Percentiles rank a stretch among this genome's conserved stretches.
Conservation (phyloP, 768 basidiomycete genomes). For the Stropharia rugosoannulata region DNA sequence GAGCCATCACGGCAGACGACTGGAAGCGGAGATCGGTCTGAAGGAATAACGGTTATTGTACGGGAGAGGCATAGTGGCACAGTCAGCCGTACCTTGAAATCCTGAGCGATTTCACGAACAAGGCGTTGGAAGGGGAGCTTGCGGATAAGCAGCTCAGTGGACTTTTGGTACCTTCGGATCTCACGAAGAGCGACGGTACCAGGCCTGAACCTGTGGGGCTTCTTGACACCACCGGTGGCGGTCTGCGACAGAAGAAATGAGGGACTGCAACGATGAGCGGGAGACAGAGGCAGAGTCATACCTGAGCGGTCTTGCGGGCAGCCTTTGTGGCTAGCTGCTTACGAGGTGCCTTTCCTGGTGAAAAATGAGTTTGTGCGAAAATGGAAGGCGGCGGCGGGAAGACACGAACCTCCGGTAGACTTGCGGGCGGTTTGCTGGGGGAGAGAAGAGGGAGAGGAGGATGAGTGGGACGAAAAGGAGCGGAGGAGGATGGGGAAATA, state of each 20-base stretch:
- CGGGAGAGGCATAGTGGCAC: slow-evolving; percentile 3
- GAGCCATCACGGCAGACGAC: slow-evolving; percentile 90
- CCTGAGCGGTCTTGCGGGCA: slow-evolving; percentile 84
- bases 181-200: slow-evolving; percentile 99
- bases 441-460: slow-evolving; percentile 26
- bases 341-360: slow-evolving; percentile 81
- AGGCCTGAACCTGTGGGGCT: slow-evolving; percentile 96
- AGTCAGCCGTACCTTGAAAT: slow-evolving; percentile 73
- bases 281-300: slow-evolving; percentile 35
- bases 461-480: slow-evolving; percentile 6
- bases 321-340: slow-evolving; percentile 97
- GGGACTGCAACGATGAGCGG: slow-evolving; percentile 11
- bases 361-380: slow-evolving; percentile 14
- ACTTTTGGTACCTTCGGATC: slow-evolving; percentile 98
- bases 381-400: slow-evolving; percentile 6
- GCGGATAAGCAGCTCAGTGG: slow-evolving; percentile 97
- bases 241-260: slow-evolving; percentile 37
- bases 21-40: slow-evolving; percentile 94
- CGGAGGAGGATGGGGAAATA: slow-evolving; percentile 27
- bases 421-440: slow-evolving; percentile 96
- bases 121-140: slow-evolving; percentile 99
- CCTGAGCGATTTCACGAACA: slow-evolving; percentile 96
- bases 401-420: slow-evolving; percentile 87
- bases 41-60: slow-evolving; percentile 8
- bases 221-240: slow-evolving; percentile 97